Evolutionary conservation across 1,284 basidiomycete species (phyloP).

Genomic region (Hymenochaete sp.): DNA sequence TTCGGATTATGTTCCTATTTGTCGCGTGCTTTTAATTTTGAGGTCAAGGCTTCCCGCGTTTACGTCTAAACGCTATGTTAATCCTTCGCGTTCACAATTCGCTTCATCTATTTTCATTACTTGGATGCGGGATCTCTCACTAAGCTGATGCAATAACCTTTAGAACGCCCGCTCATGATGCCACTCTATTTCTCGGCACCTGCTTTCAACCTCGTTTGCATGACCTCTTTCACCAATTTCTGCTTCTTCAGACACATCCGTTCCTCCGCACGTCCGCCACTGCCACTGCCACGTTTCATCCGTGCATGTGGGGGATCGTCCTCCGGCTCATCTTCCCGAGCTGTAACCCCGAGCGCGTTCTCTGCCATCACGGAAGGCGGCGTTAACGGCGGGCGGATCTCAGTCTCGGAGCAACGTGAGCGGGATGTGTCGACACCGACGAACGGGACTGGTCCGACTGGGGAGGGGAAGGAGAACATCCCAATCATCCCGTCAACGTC

Average conservation of each 20-base stretch:
- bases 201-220: constrained; percentile 60
- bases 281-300: constrained; percentile 9
- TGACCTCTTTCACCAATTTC: constrained; percentile 74
- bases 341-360: constrained; percentile 11
- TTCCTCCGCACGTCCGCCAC: constrained; percentile 44
- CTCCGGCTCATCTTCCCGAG: constrained; percentile 11
- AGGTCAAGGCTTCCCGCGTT: too few relatives aligned
- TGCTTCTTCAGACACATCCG: constrained; percentile 76
- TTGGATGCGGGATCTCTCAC: too few relatives aligned
- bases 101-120: too few relatives aligned
- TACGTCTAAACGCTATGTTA: neutral
- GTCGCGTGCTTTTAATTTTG: constrained; percentile 1
- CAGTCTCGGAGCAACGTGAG: constrained; percentile 11
- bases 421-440: constrained; percentile 6
- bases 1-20: neutral
- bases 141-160: too few relatives aligned
- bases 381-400: constrained; percentile 11
- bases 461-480: constrained; percentile 7
- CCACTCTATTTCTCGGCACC: constrained; percentile 77
- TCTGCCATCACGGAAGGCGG: constrained; percentile 8
- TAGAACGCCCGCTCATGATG: constrained; percentile 72
- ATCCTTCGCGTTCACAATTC: neutral
- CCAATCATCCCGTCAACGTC: constrained; percentile 5
- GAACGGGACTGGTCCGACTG: neutral
- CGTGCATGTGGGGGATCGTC: constrained; percentile 12